Base-by-base conservation (phyloP, 1,284 basidiomycete species). In the Jaminaea rosea region DNA sequence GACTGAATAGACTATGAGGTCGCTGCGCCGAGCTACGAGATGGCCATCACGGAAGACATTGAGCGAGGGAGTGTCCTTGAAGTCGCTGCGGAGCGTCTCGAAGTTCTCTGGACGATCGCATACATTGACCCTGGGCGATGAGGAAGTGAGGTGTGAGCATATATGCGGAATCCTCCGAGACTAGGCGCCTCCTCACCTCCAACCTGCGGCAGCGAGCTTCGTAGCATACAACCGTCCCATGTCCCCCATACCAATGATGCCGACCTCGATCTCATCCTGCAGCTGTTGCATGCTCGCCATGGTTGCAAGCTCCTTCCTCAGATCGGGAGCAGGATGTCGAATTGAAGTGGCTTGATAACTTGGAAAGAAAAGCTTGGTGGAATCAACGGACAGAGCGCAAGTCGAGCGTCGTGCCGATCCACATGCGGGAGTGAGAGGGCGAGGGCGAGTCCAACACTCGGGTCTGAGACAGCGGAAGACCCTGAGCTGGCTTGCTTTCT, bases 211-310 rank as follows among this genome's bases (percentile, higher is more conserved):
- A 7, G 82, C 81, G 29, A 97, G 78, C 36, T 79, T 76, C 32
- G 80, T 81, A 0, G 91, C 90, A 74, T 97, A 98, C 85, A 98
- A 87, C 63, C 80, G 80, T 3, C 93, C 93, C 93, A 97, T 98
- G 56, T 90, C 74, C 28, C 74, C 76, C 74, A 76, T 77, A 6
- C 76, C 76, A 42, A 77, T 77, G 59, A 77, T 68, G 26, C 76
- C 76, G 45, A 76, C 62, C 49, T 69, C 56, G 48, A 75, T 37
- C 8, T 46, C 46, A 1, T 56, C 56, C 60, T 56, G 58, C 37
- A 66, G 63, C 26, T 48, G 46, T n/a, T n/a, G n/a, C n/a, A 11
- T 6, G 13, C 4, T n/a, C 13, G 37, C 17, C 37, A 27, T 41
- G 26, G 44, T n/a, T 17, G 44, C 15, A 27, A n/a, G 44, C 44